These are phyloP conservation scores for Pythium rishiriense DNA, from an alignment of 352 stramenopile genomes.

Conservation along the genomic window DNA sequence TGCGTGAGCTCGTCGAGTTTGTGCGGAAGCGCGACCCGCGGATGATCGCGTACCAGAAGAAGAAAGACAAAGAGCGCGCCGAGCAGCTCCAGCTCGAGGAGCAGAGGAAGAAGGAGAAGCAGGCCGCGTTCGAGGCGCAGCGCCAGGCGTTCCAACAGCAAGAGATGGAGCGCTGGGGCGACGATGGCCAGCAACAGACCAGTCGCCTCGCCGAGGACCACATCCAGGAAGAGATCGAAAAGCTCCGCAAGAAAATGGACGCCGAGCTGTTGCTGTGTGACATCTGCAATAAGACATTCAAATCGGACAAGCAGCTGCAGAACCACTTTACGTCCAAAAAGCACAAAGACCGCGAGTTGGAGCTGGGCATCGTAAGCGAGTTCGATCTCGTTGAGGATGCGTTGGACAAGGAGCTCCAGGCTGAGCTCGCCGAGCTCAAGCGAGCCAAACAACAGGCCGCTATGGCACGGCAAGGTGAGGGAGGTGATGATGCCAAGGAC, in stretches of 20 bases:
- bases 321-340: constrained; percentile 85
- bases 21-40: constrained; percentile 76
- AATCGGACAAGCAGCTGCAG: constrained; percentile 78
- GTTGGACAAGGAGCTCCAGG: constrained; percentile 58
- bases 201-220: constrained; percentile 52
- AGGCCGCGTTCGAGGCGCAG: constrained; percentile 60
- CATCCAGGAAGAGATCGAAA: constrained; percentile 68
- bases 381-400: constrained; percentile 60
- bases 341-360: constrained; percentile 71
- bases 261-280: constrained; percentile 71
- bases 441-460: constrained; percentile 40
- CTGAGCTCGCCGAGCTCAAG: constrained; percentile 44
- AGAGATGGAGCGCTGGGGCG: constrained; percentile 59
- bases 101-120: constrained; percentile 51
- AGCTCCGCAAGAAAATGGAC: constrained; percentile 66
- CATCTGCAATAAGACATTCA: constrained; percentile 84
- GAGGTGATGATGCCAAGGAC: constrained; percentile 16
- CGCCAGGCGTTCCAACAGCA: constrained; percentile 70
- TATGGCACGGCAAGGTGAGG: constrained; percentile 8
- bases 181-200: constrained; percentile 33
- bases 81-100: constrained; percentile 51
- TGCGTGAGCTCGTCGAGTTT: constrained; percentile 84
- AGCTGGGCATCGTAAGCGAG: constrained; percentile 63
- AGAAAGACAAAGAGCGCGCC: constrained; percentile 64
- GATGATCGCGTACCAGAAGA: constrained; percentile 63